Conservation (phyloP, 2,329 filamentous ascomycete genomes). For the Ophiostoma perfectum region DNA sequence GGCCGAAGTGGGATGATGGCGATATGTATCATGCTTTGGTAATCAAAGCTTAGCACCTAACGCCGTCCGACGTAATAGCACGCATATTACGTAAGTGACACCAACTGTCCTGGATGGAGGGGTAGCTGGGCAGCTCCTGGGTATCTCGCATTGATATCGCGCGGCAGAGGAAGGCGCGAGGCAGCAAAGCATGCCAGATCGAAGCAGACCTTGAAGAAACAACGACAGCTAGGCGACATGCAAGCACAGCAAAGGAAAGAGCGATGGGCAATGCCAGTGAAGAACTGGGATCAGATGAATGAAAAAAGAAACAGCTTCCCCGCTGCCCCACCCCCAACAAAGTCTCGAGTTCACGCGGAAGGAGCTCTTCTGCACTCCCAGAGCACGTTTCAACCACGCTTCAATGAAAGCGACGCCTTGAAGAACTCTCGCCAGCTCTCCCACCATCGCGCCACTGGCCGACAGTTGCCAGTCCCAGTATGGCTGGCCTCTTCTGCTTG, state of each 20-base stretch:
- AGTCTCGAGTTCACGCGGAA: not conserved
- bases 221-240: too few relatives aligned
- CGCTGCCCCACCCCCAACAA: slow-evolving; percentile 22
- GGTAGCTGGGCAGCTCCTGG: too few relatives aligned
- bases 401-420: not conserved
- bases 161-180: not conserved
- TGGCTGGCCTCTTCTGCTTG: not conserved
- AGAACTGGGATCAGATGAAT: not conserved
- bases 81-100: not conserved
- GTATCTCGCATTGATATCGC: too few relatives aligned
- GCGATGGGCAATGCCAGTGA: not conserved
- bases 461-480: too few relatives aligned
- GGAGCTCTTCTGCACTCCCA: not conserved
- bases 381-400: not conserved
- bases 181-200: not conserved
- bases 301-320: slow-evolving; percentile 15
- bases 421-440: not conserved
- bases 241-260: not conserved
- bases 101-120: too few relatives aligned
- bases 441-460: not conserved
- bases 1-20: slow-evolving; percentile 9
- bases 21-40: not conserved
- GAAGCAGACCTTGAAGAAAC: not conserved
- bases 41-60: not conserved
- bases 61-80: too few relatives aligned